phyloP scores from a whole-genome alignment of 805 yeast genomes.

The Cyberlindnera veronae region DNA sequence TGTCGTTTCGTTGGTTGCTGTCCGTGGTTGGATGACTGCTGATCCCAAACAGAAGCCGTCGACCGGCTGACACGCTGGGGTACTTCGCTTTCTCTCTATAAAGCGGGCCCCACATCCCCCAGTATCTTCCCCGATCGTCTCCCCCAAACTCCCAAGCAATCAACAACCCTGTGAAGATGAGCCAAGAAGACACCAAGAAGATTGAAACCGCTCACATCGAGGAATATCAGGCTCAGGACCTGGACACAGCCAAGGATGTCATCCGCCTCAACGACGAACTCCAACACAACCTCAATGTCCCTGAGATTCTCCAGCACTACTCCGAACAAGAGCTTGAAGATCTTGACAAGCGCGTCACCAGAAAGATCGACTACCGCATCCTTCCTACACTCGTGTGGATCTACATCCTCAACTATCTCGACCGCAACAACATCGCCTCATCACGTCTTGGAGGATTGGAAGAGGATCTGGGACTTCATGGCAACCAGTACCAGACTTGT shows the following conservation, averaged over 20 bases:
- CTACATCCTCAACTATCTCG: slow-evolving; percentile 49
- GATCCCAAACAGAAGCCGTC: too few species aligned
- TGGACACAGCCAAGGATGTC: neutral
- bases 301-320: slow-evolving; percentile 23
- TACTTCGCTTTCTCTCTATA: too few species aligned
- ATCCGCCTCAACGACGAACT: slow-evolving; percentile 11
- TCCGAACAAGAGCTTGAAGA: slow-evolving; percentile 39
- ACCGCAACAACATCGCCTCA: slow-evolving; percentile 46
- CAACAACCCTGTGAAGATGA: too few species aligned
- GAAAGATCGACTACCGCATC: slow-evolving; percentile 47
- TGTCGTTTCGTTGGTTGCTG: too few species aligned
- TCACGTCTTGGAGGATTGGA: slow-evolving; percentile 49
- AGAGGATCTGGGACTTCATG: slow-evolving; percentile 39
- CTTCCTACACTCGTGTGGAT: slow-evolving; percentile 48
- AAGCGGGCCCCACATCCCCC: too few species aligned
- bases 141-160: too few species aligned
- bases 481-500: slow-evolving; percentile 45
- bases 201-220: neutral
- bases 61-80: too few species aligned
- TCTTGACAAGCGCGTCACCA: slow-evolving; percentile 40
- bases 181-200: neutral
- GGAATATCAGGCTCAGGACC: neutral
- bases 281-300: slow-evolving; percentile 7
- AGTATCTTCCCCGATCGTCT: too few species aligned
- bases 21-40: too few species aligned